Evolutionary conservation across 2,329 filamentous ascomycete species (phyloP).

Genomic region (Colletotrichum tanaceti): DNA sequence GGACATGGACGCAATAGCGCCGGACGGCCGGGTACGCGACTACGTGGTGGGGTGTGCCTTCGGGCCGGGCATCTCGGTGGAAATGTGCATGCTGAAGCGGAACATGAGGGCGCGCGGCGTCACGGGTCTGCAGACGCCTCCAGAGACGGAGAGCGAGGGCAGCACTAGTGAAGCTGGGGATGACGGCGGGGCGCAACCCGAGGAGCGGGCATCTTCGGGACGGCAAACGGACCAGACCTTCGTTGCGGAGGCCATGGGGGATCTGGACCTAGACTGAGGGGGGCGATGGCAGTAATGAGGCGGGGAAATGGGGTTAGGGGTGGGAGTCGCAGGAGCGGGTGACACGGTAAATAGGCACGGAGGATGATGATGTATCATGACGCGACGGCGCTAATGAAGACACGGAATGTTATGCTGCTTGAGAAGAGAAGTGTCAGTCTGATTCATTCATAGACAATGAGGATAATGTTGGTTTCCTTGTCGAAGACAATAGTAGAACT

Average conservation of each 20-base stretch:
- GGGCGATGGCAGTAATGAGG: neutral
- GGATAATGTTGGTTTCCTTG: constrained; percentile 1
- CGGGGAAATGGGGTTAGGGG: neutral
- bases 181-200: constrained; percentile 42
- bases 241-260: constrained; percentile 42
- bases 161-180: constrained; percentile 57
- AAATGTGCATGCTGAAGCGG: constrained; percentile 74
- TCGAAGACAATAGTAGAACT: constrained; percentile 10
- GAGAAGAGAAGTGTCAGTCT: constrained; percentile 1
- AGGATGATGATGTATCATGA: constrained; percentile 12
- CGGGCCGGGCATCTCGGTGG: constrained; percentile 75
- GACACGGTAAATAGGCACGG: constrained; percentile 5
- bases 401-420: neutral
- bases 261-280: constrained; percentile 43
- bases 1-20: constrained; percentile 69
- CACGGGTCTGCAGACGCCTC: constrained; percentile 62
- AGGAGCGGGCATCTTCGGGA: constrained; percentile 27
- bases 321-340: neutral
- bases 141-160: constrained; percentile 64
- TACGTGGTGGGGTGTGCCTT: constrained; percentile 76
- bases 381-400: constrained; percentile 28
- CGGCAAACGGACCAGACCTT: constrained; percentile 37
- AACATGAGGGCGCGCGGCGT: constrained; percentile 48
- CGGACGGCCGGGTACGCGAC: constrained; percentile 61
- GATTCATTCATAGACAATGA: constrained; percentile 2